Evolutionary conservation across 2,329 filamentous ascomycete genomes (phyloP), one percentile per base, ranked within the genome.

Genomic region (Fusarium pseudocircinatum): DNA sequence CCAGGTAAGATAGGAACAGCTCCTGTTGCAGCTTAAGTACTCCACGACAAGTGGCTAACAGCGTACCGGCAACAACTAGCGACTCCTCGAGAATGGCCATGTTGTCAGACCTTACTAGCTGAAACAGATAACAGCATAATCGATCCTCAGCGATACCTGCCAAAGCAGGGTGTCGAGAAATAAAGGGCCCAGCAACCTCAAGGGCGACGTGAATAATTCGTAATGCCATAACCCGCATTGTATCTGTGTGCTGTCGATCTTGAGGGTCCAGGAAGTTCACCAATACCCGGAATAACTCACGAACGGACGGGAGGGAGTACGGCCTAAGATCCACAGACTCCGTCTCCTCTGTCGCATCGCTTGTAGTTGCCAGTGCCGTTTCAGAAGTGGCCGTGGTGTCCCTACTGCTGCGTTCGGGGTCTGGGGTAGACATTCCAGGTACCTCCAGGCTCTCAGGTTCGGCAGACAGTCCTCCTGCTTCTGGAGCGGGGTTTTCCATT

Each of bases 21-120:
- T 99, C 96, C 83, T 99, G 96, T 80, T 99, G 96, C 46, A 99
- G 86, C 84, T 98, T 98, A 47, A 99, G 87, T 20, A 98, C 94
- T 36, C 91, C 91, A 70, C 96, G 90, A 79, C 96, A 98, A 1
- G 96, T 98, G 34, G 95, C 93, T 37, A 99, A 85, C 32, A 99
- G 84, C 9, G 96, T 99, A 22, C 95, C 94, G 4, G 96, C 93
- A 58, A 99, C 96, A 69, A 96, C 92, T 26, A 99, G 85, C 6
- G 96, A 97, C 81, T 97, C 95, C 79, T 97, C 95, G 22, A 99
- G 85, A 64, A 99, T 94, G 16, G 94, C 92, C 89, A 98, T 96
- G 78, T 97, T 98, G 77, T 99, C 97, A 11, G 95, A 98, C 67
- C 96, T 90, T 44, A 98, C 95, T 34, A 99, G 89, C 83, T 99